These are phyloP conservation scores for Cladobotryum mycophilum DNA, from an alignment of 2,329 filamentous ascomycete species.

Conservation along the genomic window DNA sequence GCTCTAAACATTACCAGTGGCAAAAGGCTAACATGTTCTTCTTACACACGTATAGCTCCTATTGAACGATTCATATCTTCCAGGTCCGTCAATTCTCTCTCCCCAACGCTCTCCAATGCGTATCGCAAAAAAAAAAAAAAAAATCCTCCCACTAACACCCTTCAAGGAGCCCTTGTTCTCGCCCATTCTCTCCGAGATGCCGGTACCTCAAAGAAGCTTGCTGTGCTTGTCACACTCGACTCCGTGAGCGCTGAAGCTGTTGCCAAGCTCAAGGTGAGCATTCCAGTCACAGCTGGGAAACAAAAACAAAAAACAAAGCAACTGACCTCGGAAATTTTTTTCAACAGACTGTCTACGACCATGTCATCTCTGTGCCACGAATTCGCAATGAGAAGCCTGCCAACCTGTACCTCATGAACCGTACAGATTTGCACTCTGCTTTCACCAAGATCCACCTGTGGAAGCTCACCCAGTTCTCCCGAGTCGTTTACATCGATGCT, in stretches of 20 bases:
- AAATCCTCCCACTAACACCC: slow-evolving; percentile 5
- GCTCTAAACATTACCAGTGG: no score
- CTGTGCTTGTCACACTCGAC: slow-evolving; percentile 75
- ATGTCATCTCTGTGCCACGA: slow-evolving; percentile 76
- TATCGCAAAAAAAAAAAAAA: background rate
- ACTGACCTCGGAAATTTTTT: background rate
- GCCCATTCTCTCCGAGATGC: slow-evolving; percentile 92
- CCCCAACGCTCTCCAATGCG: background rate
- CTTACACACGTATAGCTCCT: slow-evolving; percentile 59
- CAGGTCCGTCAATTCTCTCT: slow-evolving; percentile 52
- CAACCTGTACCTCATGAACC: slow-evolving; percentile 88
- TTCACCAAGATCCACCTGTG: slow-evolving; percentile 97
- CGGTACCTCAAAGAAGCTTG: slow-evolving; percentile 78
- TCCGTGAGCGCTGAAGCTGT: slow-evolving; percentile 69
- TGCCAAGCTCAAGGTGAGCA: slow-evolving; percentile 63
- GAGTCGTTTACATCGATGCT: slow-evolving; percentile 90
- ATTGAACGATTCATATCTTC: slow-evolving; percentile 85
- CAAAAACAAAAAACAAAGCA: background rate
- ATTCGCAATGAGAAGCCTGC: slow-evolving; percentile 70
- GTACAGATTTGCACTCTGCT: slow-evolving; percentile 80
- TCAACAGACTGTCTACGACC: slow-evolving; percentile 71
- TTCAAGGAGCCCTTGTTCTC: slow-evolving; percentile 78
- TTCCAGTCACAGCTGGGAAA: background rate
- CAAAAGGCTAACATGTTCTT: no score
- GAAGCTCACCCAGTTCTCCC: slow-evolving; percentile 83